These are phyloP conservation scores for Solanum chmielewskii DNA, from an alignment of 257 asterid genomes.

Conservation along the genomic window DNA sequence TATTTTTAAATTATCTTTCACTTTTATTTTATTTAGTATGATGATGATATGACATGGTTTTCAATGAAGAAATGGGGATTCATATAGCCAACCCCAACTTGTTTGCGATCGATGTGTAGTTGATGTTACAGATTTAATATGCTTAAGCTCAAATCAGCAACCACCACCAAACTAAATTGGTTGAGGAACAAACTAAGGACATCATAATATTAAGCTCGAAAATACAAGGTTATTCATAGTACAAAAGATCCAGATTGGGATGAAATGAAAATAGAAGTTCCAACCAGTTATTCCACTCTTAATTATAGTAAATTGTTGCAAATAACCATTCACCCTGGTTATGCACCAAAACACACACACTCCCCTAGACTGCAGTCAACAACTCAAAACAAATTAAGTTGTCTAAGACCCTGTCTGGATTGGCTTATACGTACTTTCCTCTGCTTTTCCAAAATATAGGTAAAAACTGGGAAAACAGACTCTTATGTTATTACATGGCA, in stretches of 20 bases:
- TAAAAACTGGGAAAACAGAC: too few relatives aligned
- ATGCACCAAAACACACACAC: not conserved
- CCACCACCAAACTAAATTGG: not conserved
- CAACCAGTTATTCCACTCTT: not conserved
- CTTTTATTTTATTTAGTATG: not conserved
- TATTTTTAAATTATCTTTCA: not conserved
- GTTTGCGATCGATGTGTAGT: not conserved
- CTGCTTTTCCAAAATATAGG: too few relatives aligned
- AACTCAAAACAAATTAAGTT: not conserved
- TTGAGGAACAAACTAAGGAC: not conserved
- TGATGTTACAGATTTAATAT: not conserved
- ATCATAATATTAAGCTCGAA: not conserved
- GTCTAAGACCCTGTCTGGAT: not conserved
- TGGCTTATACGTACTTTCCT: too few relatives aligned
- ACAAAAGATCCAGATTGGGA: not conserved
- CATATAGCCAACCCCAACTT: not conserved
- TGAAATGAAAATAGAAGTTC: not conserved
- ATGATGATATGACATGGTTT: not conserved
- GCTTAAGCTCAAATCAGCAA: not conserved
- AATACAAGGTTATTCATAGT: not conserved
- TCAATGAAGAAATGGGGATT: not conserved
- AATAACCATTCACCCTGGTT: not conserved
- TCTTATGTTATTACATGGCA: too few relatives aligned
- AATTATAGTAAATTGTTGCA: not conserved
- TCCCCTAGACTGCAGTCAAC: not conserved